Conservation (phyloP, 2,329 filamentous ascomycete genomes). For the Penicillium sp. region DNA sequence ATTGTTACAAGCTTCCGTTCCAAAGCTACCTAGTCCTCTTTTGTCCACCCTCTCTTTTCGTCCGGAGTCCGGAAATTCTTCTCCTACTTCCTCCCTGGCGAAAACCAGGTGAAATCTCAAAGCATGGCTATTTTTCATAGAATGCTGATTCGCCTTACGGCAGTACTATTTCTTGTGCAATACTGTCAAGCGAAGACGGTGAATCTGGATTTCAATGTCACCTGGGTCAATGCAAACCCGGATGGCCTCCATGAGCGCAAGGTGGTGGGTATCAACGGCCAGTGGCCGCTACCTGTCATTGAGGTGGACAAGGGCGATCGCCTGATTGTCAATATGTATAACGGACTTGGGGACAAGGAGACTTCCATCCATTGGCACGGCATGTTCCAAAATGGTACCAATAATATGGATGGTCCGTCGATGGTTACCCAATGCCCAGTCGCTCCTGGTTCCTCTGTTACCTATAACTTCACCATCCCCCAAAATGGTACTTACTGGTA, state of each 20-base stretch:
- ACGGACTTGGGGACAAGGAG: constrained; percentile 62
- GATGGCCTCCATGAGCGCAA: constrained; percentile 52
- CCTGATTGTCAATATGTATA: constrained; percentile 66
- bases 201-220: constrained; percentile 49
- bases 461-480: neutral
- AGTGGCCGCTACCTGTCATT: constrained; percentile 71
- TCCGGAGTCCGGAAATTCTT: neutral
- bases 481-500: constrained; percentile 6
- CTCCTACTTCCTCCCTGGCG: neutral
- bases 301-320: constrained; percentile 72
- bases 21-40: neutral
- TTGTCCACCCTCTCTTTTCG: neutral
- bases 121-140: neutral
- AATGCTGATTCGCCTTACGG: neutral
- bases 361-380: constrained; percentile 75
- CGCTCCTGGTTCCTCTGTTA: constrained; percentile 53
- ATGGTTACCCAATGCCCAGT: constrained; percentile 68
- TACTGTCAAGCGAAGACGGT: constrained; percentile 19
- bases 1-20: neutral
- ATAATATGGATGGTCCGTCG: constrained; percentile 69
- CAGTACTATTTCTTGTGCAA: constrained; percentile 7
- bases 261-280: constrained; percentile 69
- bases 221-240: constrained; percentile 56
- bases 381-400: constrained; percentile 72
- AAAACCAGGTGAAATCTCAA: neutral